Base-by-base conservation (phyloP, 2,329 filamentous ascomycete genomes). In the Botrytis squamosa region DNA sequence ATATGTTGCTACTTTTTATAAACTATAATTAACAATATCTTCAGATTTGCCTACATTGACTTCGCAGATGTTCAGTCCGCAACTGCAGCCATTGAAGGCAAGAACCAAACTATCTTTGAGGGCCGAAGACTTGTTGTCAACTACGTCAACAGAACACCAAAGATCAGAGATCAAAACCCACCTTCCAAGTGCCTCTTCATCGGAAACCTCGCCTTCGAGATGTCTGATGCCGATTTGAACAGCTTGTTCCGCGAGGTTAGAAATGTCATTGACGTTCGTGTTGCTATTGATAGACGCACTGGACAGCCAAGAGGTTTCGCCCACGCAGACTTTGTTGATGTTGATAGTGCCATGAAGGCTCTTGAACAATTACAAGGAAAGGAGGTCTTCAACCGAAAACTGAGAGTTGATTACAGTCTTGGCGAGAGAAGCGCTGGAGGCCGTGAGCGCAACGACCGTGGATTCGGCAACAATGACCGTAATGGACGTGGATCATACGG, bases 201-300 rank as follows among this genome's bases (percentile, higher is more conserved):
- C 78, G 93, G 94, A 77, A 96, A 96, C 85, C 89, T 97, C 83
- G 90, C 93, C 18, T 96, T 92, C 81, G 92, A 97, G 83, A 92
- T 95, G 85, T 92, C 92, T 14, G 94, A 97, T 80, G 88, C 89
- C 71, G 94, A 97, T 79, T 85, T 97, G 71, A 94, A 95, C 83
- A 86, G 90, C 71, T 83, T 97, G 40, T 95, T 97, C 87, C 85
- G 87, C 74, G 87, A 89, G 38, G 85, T 97, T 74, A 84, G 87
- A 68, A 91, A 93, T 81, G 87, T 95, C 66, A 84, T 87, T 71
- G 92, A 95, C 79, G 90, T 97, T 66, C 90, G 94, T 75, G 91
- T 97, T 73, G 92, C 94, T 70, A 92, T 96, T 78, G 93, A 97
- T 83, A 89, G 92, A 78, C 87, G 90, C 76, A 94, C 92, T 10